phyloP scores from a whole-genome alignment of 2,329 filamentous ascomycete species.

The Fonsecaea nubica region DNA sequence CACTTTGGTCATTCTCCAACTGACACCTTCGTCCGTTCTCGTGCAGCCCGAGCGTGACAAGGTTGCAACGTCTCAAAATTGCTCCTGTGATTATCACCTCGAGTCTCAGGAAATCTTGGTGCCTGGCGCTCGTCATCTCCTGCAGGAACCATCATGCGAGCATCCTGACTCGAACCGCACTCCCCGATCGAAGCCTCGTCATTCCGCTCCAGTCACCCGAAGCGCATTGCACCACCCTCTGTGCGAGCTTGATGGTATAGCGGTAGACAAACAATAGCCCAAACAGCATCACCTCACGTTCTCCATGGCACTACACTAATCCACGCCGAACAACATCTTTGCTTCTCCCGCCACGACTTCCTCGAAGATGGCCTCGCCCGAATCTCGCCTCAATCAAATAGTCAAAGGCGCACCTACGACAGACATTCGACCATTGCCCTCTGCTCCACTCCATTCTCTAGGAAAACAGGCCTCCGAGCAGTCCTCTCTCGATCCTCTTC shows the following conservation, averaged over 20 bases:
- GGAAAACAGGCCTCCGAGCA: slow-evolving; percentile 31
- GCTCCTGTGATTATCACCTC: background rate
- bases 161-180: background rate
- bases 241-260: background rate
- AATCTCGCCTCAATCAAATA: slow-evolving; percentile 77
- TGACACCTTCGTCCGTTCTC: slow-evolving; percentile 1
- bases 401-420: slow-evolving; percentile 86
- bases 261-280: background rate
- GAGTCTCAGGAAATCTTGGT: background rate
- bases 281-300: slow-evolving; percentile 3
- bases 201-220: background rate
- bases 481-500: slow-evolving; percentile 61
- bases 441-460: slow-evolving; percentile 49
- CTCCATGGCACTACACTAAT: slow-evolving; percentile 22
- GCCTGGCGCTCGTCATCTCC: slow-evolving; percentile 15
- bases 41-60: slow-evolving; percentile 7
- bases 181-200: background rate
- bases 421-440: slow-evolving; percentile 55
- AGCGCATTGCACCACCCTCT: background rate
- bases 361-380: slow-evolving; percentile 58
- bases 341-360: background rate
- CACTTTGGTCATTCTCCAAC: background rate
- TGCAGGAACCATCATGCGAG: slow-evolving; percentile 2
- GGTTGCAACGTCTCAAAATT: background rate
- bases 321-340: slow-evolving; percentile 8